phyloP scores from a whole-genome alignment of 352 stramenopile genomes.

The Globisporangium abappressorium region DNA sequence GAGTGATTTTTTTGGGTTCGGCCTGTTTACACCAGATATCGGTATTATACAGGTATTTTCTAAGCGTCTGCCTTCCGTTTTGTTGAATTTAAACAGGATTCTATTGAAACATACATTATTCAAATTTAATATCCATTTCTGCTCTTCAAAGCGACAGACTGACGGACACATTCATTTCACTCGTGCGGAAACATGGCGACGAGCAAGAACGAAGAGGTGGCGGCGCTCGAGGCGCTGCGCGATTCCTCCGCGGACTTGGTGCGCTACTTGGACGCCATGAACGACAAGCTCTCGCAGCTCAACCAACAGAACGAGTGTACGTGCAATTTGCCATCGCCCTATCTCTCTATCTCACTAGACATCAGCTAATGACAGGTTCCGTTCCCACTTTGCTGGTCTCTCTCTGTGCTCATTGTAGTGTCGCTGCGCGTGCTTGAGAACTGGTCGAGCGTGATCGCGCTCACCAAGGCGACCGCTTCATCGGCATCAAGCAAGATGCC shows the following conservation, averaged over 20 bases:
- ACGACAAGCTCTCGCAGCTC: conserved; percentile 67
- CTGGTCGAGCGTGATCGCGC: conserved; percentile 75
- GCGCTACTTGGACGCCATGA: conserved; percentile 70
- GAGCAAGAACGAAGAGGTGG: conserved; percentile 77
- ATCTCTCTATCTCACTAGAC: neutral
- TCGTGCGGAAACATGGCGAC: conserved; percentile 25
- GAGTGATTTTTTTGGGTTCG: neutral
- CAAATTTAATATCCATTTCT: neutral
- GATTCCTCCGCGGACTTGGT: conserved; percentile 77
- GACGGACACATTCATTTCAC: no score
- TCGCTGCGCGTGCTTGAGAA: conserved; percentile 79
- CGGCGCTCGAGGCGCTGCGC: conserved; percentile 71
- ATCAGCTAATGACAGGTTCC: neutral
- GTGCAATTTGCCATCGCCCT: neutral
- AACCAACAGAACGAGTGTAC: conserved; percentile 82
- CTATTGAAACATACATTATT: neutral
- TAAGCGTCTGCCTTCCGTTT: neutral
- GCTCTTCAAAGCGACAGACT: no score
- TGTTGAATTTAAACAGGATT: neutral
- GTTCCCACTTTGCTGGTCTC: neutral
- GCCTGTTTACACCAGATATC: neutral
- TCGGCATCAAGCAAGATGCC: conserved; percentile 29
- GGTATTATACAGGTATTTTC: neutral
- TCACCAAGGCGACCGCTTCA: conserved; percentile 51
- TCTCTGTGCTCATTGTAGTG: conserved; percentile 26